Percentiles rank a stretch among this genome's conserved stretches.
phyloP scores from a whole-genome alignment of 1,139 yeast species.

The Lodderomyces margitis region DNA sequence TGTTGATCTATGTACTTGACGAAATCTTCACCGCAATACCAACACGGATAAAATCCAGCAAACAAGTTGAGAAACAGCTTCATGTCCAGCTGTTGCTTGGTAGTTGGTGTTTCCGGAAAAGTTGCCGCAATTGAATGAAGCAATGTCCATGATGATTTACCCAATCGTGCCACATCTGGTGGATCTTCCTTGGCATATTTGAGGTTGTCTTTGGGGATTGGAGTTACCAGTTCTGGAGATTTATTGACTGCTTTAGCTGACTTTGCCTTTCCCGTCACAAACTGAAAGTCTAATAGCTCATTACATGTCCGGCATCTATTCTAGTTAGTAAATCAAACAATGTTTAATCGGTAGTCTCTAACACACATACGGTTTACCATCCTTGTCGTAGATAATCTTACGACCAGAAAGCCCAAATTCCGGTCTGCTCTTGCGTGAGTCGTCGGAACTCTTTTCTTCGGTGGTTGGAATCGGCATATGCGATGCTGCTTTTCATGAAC shows the following conservation, averaged over 20 bases:
- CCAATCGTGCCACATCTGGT: conserved; percentile 80
- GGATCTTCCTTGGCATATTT: conserved; percentile 59
- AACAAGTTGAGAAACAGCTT: conserved; percentile 65
- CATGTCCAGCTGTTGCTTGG: conserved; percentile 67
- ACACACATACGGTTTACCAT: conserved; percentile 79
- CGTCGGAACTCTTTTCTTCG: conserved; percentile 3
- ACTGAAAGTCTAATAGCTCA: conserved; percentile 69
- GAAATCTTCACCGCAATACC: conserved; percentile 91
- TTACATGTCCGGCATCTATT: conserved; percentile 81
- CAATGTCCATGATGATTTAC: conserved; percentile 89
- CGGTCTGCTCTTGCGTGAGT: conserved; percentile 24
- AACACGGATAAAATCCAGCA: conserved; percentile 87
- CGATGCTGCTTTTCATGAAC: neutral
- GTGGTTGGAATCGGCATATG: conserved; percentile 1
- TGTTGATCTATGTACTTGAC: conserved; percentile 56
- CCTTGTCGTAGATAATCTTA: conserved; percentile 73
- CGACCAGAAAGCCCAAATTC: conserved; percentile 60
- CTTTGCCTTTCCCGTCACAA: conserved; percentile 42
- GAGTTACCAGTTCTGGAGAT: neutral
- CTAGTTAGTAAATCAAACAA: conserved; percentile 1
- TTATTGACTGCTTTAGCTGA: neutral
- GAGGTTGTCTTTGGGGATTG: conserved; percentile 5
- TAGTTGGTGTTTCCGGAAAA: conserved; percentile 71
- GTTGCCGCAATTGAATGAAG: conserved; percentile 88
- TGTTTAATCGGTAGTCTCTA: conserved; percentile 17